Percentiles rank a stretch among this genome's conserved stretches.
phyloP scores from a whole-genome alignment of 2,329 filamentous ascomycete genomes.

The Arthrobotrys iridis region DNA sequence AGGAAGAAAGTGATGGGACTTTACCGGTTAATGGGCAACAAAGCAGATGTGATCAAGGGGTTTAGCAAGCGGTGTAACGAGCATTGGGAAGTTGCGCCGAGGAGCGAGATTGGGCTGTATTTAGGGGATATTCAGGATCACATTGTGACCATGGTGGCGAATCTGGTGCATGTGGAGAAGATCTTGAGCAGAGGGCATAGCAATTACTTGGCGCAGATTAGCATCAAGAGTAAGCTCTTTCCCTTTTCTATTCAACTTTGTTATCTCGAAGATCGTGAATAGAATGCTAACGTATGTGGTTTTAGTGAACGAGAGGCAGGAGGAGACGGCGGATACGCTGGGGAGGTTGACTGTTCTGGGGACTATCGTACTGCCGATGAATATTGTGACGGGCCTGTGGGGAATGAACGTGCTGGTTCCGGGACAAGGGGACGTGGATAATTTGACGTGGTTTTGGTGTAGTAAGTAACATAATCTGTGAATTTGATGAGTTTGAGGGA shows the following conservation, averaged over 20 bases:
- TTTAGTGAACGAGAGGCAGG: constrained; percentile 52
- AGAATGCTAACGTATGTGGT: neutral
- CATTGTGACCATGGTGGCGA: constrained; percentile 99
- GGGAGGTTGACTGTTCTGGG: constrained; percentile 95
- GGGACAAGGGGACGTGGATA: constrained; percentile 64
- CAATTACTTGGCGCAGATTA: constrained; percentile 95
- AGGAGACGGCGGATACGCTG: constrained; percentile 70
- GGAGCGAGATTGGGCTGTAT: constrained; percentile 96
- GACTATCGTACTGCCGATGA: constrained; percentile 94
- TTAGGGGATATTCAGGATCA: constrained; percentile 98
- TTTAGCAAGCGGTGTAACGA: constrained; percentile 99
- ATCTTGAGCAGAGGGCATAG: constrained; percentile 93
- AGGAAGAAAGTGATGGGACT: constrained; percentile 95
- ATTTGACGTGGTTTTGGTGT: constrained; percentile 69
- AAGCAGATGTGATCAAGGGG: constrained; percentile 96
- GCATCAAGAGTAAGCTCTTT: constrained; percentile 79
- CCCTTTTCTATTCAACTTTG: too few species aligned
- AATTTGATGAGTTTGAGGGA: neutral
- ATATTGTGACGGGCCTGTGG: constrained; percentile 84
- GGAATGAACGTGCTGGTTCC: constrained; percentile 88
- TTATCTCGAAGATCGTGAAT: neutral
- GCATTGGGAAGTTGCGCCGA: constrained; percentile 92
- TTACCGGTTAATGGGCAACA: constrained; percentile 90
- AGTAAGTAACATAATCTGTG: constrained; percentile 63
- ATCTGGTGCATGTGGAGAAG: constrained; percentile 94